Conservation (phyloP, 2,329 filamentous ascomycete species). For the Pyrenochaeta sp. region DNA sequence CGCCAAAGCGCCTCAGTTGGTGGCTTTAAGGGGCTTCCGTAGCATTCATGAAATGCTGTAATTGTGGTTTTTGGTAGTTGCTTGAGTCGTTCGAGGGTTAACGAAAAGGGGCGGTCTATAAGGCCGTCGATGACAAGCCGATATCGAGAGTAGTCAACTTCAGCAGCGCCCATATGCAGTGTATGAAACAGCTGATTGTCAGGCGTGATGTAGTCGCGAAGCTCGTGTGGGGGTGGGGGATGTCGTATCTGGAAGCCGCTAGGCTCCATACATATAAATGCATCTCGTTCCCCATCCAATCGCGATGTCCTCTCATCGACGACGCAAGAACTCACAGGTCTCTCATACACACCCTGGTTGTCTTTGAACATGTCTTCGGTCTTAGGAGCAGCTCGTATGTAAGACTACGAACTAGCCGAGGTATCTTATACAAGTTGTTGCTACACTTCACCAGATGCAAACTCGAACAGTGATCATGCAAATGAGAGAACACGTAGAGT, state of each 20-base stretch:
- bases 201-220: conserved; percentile 31
- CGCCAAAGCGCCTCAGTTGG: conserved; percentile 39
- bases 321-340: neutral
- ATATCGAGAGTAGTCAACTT: conserved; percentile 39
- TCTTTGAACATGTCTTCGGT: neutral
- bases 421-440: neutral
- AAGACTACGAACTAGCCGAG: neutral
- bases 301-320: neutral
- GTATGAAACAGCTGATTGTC: conserved; percentile 47
- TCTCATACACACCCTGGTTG: neutral
- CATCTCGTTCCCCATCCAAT: neutral
- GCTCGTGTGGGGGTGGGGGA: conserved; percentile 38
- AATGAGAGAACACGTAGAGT: neutral
- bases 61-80: conserved; percentile 33
- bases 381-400: neutral
- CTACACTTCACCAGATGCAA: neutral
- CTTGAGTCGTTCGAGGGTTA: conserved; percentile 37
- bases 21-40: conserved; percentile 44
- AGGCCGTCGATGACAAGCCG: conserved; percentile 43
- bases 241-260: conserved; percentile 27
- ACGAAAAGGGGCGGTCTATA: conserved; percentile 35
- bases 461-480: neutral
- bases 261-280: neutral
- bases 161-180: conserved; percentile 47
- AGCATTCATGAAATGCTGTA: conserved; percentile 50